Base-by-base conservation (phyloP, 345 rosid species). In the Hibiscus mutabilis region DNA sequence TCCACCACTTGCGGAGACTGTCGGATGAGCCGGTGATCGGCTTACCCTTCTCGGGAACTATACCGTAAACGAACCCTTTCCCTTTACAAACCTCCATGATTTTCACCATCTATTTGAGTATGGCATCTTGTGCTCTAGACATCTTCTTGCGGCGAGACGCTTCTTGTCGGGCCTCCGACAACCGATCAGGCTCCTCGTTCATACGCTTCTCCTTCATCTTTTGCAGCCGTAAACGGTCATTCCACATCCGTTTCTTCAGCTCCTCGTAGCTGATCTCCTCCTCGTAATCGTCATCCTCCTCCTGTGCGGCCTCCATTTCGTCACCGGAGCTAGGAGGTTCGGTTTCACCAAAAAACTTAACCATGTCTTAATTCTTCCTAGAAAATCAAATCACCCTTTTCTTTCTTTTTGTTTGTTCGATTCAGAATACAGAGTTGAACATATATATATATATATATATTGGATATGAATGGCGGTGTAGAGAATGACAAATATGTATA, bases 1-100 rank as follows among this genome's bases (percentile, higher is more conserved):
- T 88, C 93, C 91, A 88, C 91, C 96, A 91, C n/a, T 82, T 35
- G 5, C 90, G 84, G 24, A 89, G 76, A 44, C 89, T 83, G 42
- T 91, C 88, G 0, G 93, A 91, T 0, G 96, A 85, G 12, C 96
- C 93, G 0, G 86, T 89, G 0, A 88, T 84, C 0, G 90, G 87
- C 78, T 88, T 91, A 6, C 96, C 93, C n/a, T 81, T 84, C 33
- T 91, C 87, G 4, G 91, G 84, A 25, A 89, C 0, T 2, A 56
- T 56, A 1, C 60, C 60, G 18, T 56, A 56, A 56, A 56, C 60
- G 15, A 56, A 21, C 6, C 95, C 95, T 74, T 73, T 79, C 0
- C 72, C 89, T 18, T 86, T 85, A 68, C 91, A 88, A 6, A 86
- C 81, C 19, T 88, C 93, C 91, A 86, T 89, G 72, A 86, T 88